Percentiles rank a stretch among this genome's conserved stretches.
These are phyloP conservation scores for Phlebiopsis gigantea DNA, from an alignment of 768 basidiomycete genomes.

Conservation along the genomic window DNA sequence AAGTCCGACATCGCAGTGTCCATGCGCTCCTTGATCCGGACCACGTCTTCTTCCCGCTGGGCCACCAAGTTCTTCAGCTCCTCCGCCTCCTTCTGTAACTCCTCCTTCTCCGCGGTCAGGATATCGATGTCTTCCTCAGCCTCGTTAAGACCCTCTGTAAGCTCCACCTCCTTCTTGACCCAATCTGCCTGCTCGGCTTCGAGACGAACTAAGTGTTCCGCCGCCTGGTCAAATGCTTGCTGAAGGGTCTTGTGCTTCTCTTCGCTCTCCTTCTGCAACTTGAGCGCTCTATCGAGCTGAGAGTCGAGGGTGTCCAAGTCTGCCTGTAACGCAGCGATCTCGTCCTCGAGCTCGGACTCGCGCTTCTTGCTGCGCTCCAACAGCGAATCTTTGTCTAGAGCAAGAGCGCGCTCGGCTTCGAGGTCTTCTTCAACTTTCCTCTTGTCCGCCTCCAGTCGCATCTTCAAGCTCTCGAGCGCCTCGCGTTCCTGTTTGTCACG, in stretches of 20 bases:
- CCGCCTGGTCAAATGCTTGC: slow-evolving; percentile 76
- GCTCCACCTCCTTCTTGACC: slow-evolving; percentile 57
- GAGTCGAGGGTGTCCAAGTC: slow-evolving; percentile 84
- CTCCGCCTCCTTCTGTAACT: slow-evolving; percentile 58
- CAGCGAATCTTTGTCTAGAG: slow-evolving; percentile 76
- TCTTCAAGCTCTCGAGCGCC: slow-evolving; percentile 73
- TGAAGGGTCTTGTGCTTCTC: slow-evolving; percentile 70
- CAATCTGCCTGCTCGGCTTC: slow-evolving; percentile 74
- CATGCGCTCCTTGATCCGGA: slow-evolving; percentile 68
- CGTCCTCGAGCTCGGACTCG: slow-evolving; percentile 84
- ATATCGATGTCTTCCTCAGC: slow-evolving; percentile 56
- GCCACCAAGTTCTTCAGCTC: slow-evolving; percentile 64
- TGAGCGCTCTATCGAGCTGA: slow-evolving; percentile 77
- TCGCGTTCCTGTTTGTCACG: slow-evolving; percentile 79
- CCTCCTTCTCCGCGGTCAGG: slow-evolving; percentile 53
- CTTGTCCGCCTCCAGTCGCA: slow-evolving; percentile 82
- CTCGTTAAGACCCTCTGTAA: slow-evolving; percentile 50
- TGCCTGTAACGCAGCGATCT: slow-evolving; percentile 68
- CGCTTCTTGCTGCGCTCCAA: slow-evolving; percentile 80
- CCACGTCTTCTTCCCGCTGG: slow-evolving; percentile 78
- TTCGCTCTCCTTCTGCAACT: slow-evolving; percentile 73
- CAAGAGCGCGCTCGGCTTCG: slow-evolving; percentile 73
- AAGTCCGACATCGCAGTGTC: slow-evolving; percentile 61
- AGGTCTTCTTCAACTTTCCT: slow-evolving; percentile 75
- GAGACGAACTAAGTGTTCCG: slow-evolving; percentile 77